Evolutionary conservation across 2,329 filamentous ascomycete genomes (phyloP), one percentile per base, ranked within the genome.

Genomic region (Beauveria sp.): DNA sequence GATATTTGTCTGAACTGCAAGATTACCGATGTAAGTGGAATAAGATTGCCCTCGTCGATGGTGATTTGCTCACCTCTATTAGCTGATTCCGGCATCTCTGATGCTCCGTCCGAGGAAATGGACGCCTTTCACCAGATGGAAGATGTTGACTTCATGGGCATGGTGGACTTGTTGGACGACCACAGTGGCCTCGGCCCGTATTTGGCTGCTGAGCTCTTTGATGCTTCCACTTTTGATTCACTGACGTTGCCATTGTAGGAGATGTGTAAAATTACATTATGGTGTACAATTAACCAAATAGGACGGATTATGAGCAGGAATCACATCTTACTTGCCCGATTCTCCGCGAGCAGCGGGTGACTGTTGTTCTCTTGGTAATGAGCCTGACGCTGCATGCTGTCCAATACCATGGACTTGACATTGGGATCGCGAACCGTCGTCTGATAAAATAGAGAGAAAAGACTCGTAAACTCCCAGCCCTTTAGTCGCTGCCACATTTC

Each of bases 401-500:
- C 20, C 28, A 62, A 22, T 2, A 62, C 47, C 26, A 62, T 48
- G 12, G 48, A 24, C 47, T 62, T 62, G 24, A 62, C 60, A 18
- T 62, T 26, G 4, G 55, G 55, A n/a, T 54, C 60, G 10, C 60
- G 47, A 30, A 62, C 60, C 3, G 50, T 53, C 2, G 60, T 62
- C 16, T 52, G 47, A 8, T 62, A 62, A n/a, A 62, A 62, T 30
- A 62, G 9, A 2, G 60, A 62, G 9, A 53, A 62, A 5, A 59
- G 48, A 14, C 46, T 53, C 1, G 47, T 58, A 18, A 62, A 59
- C 4, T 54, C 28, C 47, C 60, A 62, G 1, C n/a, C 18, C 40
- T 62, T 43, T 5, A 62, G 43, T 2, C 55, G 40, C 5, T 62
- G 54, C 60, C 60, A 62, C 60, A 62, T 62, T 28, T 57, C 37